A percentile compares a stretch with the other conserved stretches of the same genome.
Evolutionary conservation across 2,329 filamentous ascomycete species (phyloP).

Genomic region (Pseudopyrenochaeta lycopersici): DNA sequence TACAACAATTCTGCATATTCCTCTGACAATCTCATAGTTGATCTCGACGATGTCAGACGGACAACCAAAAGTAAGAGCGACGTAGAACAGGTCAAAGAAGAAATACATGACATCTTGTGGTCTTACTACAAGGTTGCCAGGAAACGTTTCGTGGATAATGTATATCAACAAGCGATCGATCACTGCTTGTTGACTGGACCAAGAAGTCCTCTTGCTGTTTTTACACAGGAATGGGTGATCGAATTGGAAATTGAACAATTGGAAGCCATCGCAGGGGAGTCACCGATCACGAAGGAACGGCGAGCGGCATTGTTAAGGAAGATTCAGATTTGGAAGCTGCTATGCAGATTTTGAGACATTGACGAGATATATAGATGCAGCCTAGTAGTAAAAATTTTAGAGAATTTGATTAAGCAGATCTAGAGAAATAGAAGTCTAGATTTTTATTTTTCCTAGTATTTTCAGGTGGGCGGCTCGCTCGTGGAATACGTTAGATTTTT

Average conservation of each 20-base stretch:
- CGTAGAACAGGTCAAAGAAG: constrained; percentile 46
- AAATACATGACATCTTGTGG: constrained; percentile 68
- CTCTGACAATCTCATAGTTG: too few relatives aligned
- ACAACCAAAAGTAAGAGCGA: constrained; percentile 47
- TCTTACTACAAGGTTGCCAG: constrained; percentile 70
- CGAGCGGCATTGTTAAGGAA: constrained; percentile 10
- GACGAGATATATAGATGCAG: too few relatives aligned
- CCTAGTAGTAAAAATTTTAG: too few relatives aligned
- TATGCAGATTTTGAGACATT: constrained; percentile 9
- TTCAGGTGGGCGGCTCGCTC: too few relatives aligned
- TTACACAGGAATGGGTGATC: constrained; percentile 12
- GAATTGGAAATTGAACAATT: constrained; percentile 10
- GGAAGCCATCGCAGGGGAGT: constrained; percentile 26
- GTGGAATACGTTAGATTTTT: too few relatives aligned
- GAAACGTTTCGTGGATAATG: constrained; percentile 69
- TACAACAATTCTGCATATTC: too few relatives aligned
- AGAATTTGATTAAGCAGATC: too few relatives aligned
- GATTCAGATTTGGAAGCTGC: constrained; percentile 14
- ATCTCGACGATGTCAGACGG: background rate
- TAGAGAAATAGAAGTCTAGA: too few relatives aligned
- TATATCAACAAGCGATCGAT: constrained; percentile 67
- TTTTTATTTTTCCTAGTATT: too few relatives aligned
- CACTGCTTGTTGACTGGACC: constrained; percentile 62
- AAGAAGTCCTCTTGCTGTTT: constrained; percentile 35
- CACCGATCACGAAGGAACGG: constrained; percentile 6